Evolutionary conservation across 1,284 basidiomycete genomes (phyloP).

Genomic region (Fomitopsis schrenkii): DNA sequence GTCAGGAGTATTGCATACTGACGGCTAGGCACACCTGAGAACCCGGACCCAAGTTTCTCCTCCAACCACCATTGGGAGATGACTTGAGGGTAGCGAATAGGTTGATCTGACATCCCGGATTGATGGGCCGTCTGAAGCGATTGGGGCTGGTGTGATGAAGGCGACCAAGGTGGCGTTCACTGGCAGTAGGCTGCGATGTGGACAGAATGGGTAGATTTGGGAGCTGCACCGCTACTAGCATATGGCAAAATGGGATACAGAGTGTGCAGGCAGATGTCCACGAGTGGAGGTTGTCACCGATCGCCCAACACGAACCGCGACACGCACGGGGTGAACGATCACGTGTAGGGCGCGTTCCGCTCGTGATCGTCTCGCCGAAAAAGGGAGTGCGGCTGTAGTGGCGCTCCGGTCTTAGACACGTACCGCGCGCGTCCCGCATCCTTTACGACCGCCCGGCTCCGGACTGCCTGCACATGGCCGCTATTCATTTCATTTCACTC

Average conservation of each 20-base stretch:
- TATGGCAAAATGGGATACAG: neutral
- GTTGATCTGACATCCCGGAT: neutral
- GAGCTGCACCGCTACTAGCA: neutral
- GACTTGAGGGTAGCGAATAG: conserved; percentile 19
- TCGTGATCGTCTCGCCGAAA: conserved; percentile 8
- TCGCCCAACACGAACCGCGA: conserved; percentile 1
- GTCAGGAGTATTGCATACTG: neutral
- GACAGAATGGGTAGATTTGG: neutral
- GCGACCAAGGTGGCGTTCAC: neutral
- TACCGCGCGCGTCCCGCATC: too few relatives aligned
- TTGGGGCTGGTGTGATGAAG: neutral
- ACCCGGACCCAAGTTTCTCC: conserved; percentile 31
- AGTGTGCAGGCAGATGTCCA: neutral
- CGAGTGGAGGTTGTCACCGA: neutral
- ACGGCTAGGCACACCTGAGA: conserved; percentile 18
- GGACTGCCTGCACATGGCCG: too few relatives aligned
- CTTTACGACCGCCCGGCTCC: too few relatives aligned
- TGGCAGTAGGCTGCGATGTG: neutral
- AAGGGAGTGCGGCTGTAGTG: neutral
- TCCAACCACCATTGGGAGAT: conserved; percentile 29
- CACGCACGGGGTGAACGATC: conserved; percentile 20
- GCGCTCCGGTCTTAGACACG: too few relatives aligned
- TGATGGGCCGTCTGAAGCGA: neutral
- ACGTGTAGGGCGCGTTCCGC: conserved; percentile 22
- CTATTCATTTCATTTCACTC: too few relatives aligned